These are phyloP conservation scores for Rhododendron ovatum DNA, from an alignment of 148 eudicot genomes.

Conservation along the genomic window DNA sequence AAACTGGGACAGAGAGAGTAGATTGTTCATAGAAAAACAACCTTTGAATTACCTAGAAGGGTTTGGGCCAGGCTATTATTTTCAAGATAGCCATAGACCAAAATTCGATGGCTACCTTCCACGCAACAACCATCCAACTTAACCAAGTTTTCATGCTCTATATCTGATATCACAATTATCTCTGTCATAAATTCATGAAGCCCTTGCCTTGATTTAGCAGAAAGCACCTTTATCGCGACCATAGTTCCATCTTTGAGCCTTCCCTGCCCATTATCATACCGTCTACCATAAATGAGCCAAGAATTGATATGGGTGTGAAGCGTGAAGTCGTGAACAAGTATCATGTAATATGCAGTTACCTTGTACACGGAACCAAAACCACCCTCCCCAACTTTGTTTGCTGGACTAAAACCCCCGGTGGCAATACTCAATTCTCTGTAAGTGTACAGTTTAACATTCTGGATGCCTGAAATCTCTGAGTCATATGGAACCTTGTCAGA, in stretches of 20 bases:
- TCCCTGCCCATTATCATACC: slow-evolving; percentile 44
- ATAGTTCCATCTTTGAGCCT: slow-evolving; percentile 56
- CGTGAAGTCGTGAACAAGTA: background rate
- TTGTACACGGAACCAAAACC: slow-evolving; percentile 89
- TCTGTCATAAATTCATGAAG: slow-evolving; percentile 68
- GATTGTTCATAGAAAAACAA: background rate
- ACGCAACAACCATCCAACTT: slow-evolving; percentile 77
- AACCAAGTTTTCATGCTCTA: slow-evolving; percentile 82
- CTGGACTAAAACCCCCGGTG: slow-evolving; percentile 47
- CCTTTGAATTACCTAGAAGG: slow-evolving; percentile 50
- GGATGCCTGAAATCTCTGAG: slow-evolving; percentile 40
- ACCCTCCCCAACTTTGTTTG: slow-evolving; percentile 73
- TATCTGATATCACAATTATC: slow-evolving; percentile 48
- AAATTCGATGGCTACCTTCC: slow-evolving; percentile 56
- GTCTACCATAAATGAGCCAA: background rate
- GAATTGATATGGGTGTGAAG: background rate
- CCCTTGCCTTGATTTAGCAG: slow-evolving; percentile 76
- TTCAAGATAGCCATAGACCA: slow-evolving; percentile 79
- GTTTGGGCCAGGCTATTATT: slow-evolving; percentile 79
- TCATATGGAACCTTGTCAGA: slow-evolving; percentile 14
- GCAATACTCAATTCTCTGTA: slow-evolving; percentile 58
- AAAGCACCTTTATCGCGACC: slow-evolving; percentile 79
- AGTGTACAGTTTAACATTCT: slow-evolving; percentile 45
- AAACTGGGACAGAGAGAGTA: background rate
- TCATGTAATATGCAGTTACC: slow-evolving; percentile 33